Evolutionary conservation across 352 stramenopile species (phyloP).

Genomic region (Globisporangium middletonii): DNA sequence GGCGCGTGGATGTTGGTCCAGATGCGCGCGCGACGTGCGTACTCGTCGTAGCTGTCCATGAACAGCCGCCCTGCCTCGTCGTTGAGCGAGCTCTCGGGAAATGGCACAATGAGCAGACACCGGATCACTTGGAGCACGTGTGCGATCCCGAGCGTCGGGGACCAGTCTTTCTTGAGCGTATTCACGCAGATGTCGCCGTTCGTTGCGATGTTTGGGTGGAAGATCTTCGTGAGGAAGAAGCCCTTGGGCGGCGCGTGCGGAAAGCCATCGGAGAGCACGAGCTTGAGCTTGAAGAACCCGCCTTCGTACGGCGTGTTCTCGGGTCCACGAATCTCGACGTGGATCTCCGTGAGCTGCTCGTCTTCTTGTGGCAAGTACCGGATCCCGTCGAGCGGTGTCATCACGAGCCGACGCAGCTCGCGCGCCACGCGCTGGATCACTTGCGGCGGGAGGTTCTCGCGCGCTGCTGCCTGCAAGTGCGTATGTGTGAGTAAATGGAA

Average conservation of each 20-base stretch:
- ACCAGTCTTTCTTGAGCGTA: conserved; percentile 99
- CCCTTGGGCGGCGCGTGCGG: conserved; percentile 81
- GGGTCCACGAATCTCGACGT: conserved; percentile 95
- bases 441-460: conserved; percentile 78
- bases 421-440: conserved; percentile 89
- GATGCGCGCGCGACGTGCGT: conserved; percentile 80
- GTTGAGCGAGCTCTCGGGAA: conserved; percentile 98
- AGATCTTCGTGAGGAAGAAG: conserved; percentile 99
- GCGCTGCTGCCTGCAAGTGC: conserved; percentile 21
- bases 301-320: conserved; percentile 97
- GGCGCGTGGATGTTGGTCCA: conserved; percentile 90
- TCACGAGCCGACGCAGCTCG: conserved; percentile 91
- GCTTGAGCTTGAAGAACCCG: conserved; percentile 95
- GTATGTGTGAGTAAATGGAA: too few species aligned
- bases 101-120: conserved; percentile 99
- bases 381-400: conserved; percentile 89
- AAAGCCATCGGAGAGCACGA: conserved; percentile 89
- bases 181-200: conserved; percentile 99
- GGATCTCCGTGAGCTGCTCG: conserved; percentile 88
- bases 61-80: conserved; percentile 98
- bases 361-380: conserved; percentile 89
- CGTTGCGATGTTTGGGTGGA: conserved; percentile 98
- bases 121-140: conserved; percentile 98
- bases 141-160: conserved; percentile 88
- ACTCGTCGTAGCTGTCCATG: conserved; percentile 99